Conservation (phyloP, 805 yeast species). For the Hanseniaspora jakobsenii region DNA sequence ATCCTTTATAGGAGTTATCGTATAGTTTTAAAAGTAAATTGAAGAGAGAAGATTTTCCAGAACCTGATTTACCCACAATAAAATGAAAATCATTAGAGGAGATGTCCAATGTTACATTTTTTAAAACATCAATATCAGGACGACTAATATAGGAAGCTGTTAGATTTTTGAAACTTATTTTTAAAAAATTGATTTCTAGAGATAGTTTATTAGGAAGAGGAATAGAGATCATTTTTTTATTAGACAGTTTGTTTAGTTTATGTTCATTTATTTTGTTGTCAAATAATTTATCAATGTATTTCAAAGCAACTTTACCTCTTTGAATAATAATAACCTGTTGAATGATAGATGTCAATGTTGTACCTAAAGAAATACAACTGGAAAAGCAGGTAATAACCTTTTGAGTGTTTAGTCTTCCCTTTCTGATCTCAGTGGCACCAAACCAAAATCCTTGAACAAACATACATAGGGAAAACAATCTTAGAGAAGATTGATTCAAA, state of each 20-base stretch:
- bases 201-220: background rate
- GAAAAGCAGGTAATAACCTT: conserved; percentile 72
- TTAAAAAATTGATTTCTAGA: conserved; percentile 13
- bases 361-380: conserved; percentile 64
- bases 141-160: conserved; percentile 55
- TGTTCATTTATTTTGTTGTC: conserved; percentile 16
- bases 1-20: conserved; percentile 36
- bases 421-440: conserved; percentile 56
- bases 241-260: background rate
- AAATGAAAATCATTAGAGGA: conserved; percentile 40
- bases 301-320: conserved; percentile 60
- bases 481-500: conserved; percentile 44
- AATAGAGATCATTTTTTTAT: background rate
- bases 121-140: conserved; percentile 36
- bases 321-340: conserved; percentile 50
- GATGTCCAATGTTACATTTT: conserved; percentile 37
- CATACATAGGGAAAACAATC: conserved; percentile 52
- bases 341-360: conserved; percentile 43
- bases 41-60: conserved; percentile 80
- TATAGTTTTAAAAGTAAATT: conserved; percentile 54
- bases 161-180: conserved; percentile 44
- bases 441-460: conserved; percentile 91
- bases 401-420: conserved; percentile 41
- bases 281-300: conserved; percentile 36
- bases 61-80: conserved; percentile 79